These are phyloP conservation scores for Russula emetica DNA, from an alignment of 768 basidiomycete genomes.

Conservation along the genomic window DNA sequence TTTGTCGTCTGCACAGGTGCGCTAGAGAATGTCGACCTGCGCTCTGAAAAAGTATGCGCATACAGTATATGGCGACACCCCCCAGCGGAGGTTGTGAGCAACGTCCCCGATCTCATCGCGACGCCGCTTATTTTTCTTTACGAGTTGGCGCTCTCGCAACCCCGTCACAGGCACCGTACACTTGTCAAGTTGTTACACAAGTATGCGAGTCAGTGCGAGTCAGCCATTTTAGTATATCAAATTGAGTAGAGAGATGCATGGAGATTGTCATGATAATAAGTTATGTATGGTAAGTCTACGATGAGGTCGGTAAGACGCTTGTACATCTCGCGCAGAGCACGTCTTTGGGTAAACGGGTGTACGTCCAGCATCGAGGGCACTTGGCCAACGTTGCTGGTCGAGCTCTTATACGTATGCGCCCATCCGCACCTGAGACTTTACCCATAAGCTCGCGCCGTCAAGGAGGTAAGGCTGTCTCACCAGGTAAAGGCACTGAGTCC, in stretches of 20 bases:
- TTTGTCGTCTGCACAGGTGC: slow-evolving; percentile 3
- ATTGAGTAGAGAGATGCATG: background rate
- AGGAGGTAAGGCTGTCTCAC: slow-evolving; percentile 34
- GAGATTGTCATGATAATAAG: slow-evolving; percentile 9
- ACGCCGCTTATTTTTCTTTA: slow-evolving; percentile 14
- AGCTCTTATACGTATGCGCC: slow-evolving; percentile 47
- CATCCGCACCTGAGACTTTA: slow-evolving; percentile 27
- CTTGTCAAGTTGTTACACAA: too few species aligned
- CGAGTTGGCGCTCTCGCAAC: background rate
- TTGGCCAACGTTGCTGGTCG: slow-evolving; percentile 59
- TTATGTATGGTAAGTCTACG: slow-evolving; percentile 17
- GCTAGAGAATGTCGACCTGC: slow-evolving; percentile 14
- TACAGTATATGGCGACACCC: slow-evolving; percentile 21
- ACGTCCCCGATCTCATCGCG: background rate
- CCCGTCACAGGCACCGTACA: background rate
- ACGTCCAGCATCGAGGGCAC: slow-evolving; percentile 92
- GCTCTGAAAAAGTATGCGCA: slow-evolving; percentile 19
- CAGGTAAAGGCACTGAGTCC: slow-evolving; percentile 42
- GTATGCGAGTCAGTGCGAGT: background rate
- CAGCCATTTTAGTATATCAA: background rate
- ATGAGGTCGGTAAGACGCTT: slow-evolving; percentile 27
- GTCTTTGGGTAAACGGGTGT: slow-evolving; percentile 48
- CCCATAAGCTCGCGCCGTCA: background rate
- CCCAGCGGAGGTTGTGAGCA: slow-evolving; percentile 1
- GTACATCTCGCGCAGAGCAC: slow-evolving; percentile 65